Evolutionary conservation across 495 filamentous ascomycete species (phyloP), one percentile per base, ranked within the genome.

Genomic region (Lophiotrema nucula): DNA sequence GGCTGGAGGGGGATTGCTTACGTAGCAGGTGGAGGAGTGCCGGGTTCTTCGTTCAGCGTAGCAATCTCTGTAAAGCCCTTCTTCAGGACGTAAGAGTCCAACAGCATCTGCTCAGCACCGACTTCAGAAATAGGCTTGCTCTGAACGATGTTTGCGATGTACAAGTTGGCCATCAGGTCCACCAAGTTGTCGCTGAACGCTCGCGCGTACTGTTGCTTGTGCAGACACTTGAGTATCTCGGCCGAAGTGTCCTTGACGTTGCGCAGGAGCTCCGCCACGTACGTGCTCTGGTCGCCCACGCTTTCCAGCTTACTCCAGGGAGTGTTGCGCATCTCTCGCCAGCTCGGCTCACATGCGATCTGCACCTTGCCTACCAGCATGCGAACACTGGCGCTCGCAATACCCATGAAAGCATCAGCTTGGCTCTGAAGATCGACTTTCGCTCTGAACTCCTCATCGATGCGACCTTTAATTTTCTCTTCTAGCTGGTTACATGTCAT

Each of bases 301-400:
- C 78, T 85, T 62, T 97, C 95, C 75, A 98, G 86, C 59, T 88
- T 89, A 67, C 85, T 86, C 93, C 93, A 98, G n/a, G 90, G 87
- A 0, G 85, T 93, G 67, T 96, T 95, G 54, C 88, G 87, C 93
- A 98, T 97, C 76, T 97, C 95, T 49, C 92, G 83, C 92, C 92
- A 97, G 12, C 83, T 84, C 2, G 88, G 82, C 58, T 97, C 93
- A 60, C 89, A 84, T 22, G 87, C 85, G 5, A 86, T 55, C 63
- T 97, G 90, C 10, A 95, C 87, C 64, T 84, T 86, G 51, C 87
- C 82, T 1, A 97, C 91, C 46, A 98, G 81, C 3, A 86, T 81
- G 31, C 90, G 80, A 10, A 97, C 86, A 8, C 90, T 89, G 18
- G 92, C 88, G 65, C 87, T 91, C 2, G 91, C 92, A 47, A 97